These are phyloP conservation scores for Diophrys appendiculata DNA, from an alignment of 73 alveolate species.

Conservation along the genomic window DNA sequence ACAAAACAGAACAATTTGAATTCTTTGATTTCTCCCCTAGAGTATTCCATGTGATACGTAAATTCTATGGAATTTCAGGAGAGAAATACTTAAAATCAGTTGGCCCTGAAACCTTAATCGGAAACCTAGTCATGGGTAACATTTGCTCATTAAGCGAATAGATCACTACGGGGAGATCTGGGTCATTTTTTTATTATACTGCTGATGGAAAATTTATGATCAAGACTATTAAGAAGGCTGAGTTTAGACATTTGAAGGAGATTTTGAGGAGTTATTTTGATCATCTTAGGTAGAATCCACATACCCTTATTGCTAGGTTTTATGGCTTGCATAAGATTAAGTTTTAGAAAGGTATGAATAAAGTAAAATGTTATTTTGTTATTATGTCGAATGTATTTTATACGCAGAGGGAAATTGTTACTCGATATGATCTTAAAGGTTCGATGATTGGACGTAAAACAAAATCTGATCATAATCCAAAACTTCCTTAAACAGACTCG, in stretches of 20 bases:
- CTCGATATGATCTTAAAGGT: conserved; percentile 71
- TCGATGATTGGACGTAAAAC: conserved; percentile 66
- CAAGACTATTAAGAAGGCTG: conserved; percentile 70
- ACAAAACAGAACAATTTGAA: conserved; percentile 8
- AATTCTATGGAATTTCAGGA: conserved; percentile 62
- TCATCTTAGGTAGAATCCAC: conserved; percentile 83
- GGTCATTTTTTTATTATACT: conserved; percentile 79
- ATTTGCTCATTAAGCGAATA: conserved; percentile 62
- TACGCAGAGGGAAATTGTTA: conserved; percentile 77
- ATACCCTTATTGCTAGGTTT: conserved; percentile 76
- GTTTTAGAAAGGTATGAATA: conserved; percentile 39
- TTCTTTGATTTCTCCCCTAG: conserved; percentile 66
- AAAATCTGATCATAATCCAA: conserved; percentile 59
- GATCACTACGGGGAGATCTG: conserved; percentile 80
- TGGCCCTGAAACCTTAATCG: conserved; percentile 80
- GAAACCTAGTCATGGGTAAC: conserved; percentile 74
- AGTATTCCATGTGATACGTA: conserved; percentile 65
- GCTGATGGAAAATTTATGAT: conserved; percentile 77
- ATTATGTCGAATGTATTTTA: conserved; percentile 93
- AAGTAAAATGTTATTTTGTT: conserved; percentile 72
- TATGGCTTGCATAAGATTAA: conserved; percentile 81
- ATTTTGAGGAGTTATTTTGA: conserved; percentile 62
- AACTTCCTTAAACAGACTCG: conserved; percentile 39
- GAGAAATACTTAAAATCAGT: conserved; percentile 69
- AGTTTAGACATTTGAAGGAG: conserved; percentile 57